phyloP scores from a whole-genome alignment of 768 basidiomycete species.

The Suillus subalutaceus region DNA sequence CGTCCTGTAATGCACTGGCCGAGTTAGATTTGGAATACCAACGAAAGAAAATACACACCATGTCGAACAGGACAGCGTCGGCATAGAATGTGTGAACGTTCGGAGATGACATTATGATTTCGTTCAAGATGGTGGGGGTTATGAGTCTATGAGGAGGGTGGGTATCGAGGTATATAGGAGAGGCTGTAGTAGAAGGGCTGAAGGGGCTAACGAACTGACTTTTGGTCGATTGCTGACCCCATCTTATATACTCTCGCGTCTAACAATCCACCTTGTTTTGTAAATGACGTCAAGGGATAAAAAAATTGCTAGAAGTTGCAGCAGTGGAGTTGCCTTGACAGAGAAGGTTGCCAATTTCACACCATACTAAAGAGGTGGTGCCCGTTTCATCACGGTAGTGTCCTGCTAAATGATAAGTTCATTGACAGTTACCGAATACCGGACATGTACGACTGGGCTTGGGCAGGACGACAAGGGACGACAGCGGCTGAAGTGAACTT shows the following conservation, averaged over 20 bases:
- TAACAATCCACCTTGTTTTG: neutral
- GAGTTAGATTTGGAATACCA: constrained; percentile 27
- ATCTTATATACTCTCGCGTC: constrained; percentile 24
- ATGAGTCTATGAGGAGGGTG: neutral
- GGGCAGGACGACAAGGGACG: neutral
- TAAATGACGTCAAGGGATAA: constrained; percentile 34
- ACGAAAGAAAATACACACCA: constrained; percentile 45
- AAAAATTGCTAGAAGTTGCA: constrained; percentile 6
- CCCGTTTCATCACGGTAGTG: neutral
- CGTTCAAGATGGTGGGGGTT: constrained; percentile 5
- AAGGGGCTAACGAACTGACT: neutral
- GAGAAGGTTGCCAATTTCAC: constrained; percentile 3
- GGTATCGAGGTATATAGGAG: constrained; percentile 10
- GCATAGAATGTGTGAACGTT: constrained; percentile 44
- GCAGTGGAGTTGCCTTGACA: constrained; percentile 15
- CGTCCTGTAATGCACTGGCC: constrained; percentile 48
- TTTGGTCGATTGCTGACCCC: neutral
- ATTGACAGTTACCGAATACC: neutral
- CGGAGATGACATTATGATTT: constrained; percentile 23
- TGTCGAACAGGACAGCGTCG: constrained; percentile 69
- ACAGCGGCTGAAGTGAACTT: constrained; percentile 6
- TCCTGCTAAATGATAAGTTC: neutral
- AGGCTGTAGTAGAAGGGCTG: neutral
- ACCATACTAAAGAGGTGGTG: neutral
- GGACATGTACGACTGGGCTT: neutral